Base-by-base conservation (phyloP, 2,329 filamentous ascomycete species). In the Akanthomyces muscarius region DNA sequence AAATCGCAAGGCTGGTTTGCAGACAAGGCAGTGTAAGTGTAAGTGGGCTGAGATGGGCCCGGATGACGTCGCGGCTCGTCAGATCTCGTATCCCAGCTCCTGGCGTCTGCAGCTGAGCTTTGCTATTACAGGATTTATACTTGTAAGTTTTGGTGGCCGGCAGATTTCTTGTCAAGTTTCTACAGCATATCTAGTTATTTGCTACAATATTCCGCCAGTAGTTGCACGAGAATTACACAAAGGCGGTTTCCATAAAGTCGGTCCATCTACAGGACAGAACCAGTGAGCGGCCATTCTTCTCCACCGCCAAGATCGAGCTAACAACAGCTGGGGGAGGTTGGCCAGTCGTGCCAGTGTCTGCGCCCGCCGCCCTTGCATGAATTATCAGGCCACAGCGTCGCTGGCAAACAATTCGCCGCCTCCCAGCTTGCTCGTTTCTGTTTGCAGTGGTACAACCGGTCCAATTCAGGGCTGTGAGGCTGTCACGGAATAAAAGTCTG, bases 1-100 rank as follows among this genome's bases (percentile, higher is more conserved):
- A 53, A 53, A 3, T 48, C 16, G n/a, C 33, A 53, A 7, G 41
- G 54, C 81, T 81, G 67, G 84, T 84, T 10, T 64, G 72, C 76
- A 57, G 10, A 45, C 14, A 33, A 56, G 18, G 23, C 45, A 6
- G 45, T 23, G 36, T 25, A 7, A 16, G 33, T 30, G 33, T 21
- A 21, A 21, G 21, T 36, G 33, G 33, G 33, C 33, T 41, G 54
- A 33, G 44, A 18, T 45, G 41, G 54, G 25, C 25, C 45, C 3
- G 30, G 21, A 45, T 56, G 53, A 56, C 41, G 36, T 56, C 53
- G 36, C 10, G 41, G 38, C 30, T 38, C 30, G 33, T 53, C 51
- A 23, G 33, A 53, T 53, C 33, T 53, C 51, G 51, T 53, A 41
- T 53, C 51, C 33, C 10, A 8, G 30, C 1, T 8, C 30, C 8